These are phyloP conservation scores for Trichophyton rubrum DNA, from an alignment of 2,329 filamentous ascomycete genomes.

Conservation along the genomic window DNA sequence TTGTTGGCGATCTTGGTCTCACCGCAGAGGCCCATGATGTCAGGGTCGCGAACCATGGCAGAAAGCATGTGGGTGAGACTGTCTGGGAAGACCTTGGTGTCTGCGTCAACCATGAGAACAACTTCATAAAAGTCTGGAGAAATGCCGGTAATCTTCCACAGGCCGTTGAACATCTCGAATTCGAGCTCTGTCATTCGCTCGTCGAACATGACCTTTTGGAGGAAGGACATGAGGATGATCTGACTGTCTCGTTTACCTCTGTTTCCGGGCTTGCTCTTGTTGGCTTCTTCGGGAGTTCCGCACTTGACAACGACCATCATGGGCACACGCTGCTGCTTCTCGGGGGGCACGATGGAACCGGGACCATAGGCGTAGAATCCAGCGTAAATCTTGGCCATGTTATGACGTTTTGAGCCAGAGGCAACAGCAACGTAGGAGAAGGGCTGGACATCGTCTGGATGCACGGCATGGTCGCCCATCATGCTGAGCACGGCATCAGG, in stretches of 20 bases:
- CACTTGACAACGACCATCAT: conserved; percentile 97
- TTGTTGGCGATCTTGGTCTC: conserved; percentile 99
- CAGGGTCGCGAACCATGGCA: conserved; percentile 97
- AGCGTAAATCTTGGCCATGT: conserved; percentile 97
- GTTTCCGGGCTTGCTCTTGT: conserved; percentile 80
- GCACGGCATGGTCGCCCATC: conserved; percentile 82
- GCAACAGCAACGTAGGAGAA: conserved; percentile 96
- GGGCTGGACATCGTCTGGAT: conserved; percentile 67
- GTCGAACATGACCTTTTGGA: conserved; percentile 99
- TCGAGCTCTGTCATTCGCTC: conserved; percentile 99
- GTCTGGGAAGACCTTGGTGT: conserved; percentile 98
- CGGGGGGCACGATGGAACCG: conserved; percentile 61
- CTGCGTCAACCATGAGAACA: conserved; percentile 97
- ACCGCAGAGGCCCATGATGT: conserved; percentile 97
- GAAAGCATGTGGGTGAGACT: conserved; percentile 97
- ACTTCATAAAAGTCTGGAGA: conserved; percentile 97
- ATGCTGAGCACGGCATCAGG: conserved; percentile 83
- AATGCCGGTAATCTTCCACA: conserved; percentile 98
- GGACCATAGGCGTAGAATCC: conserved; percentile 96
- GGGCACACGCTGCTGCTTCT: conserved; percentile 91
- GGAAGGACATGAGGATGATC: conserved; percentile 97
- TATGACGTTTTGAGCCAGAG: conserved; percentile 91
- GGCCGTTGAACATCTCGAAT: conserved; percentile 98
- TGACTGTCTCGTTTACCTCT: conserved; percentile 98
- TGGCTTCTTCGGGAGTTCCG: conserved; percentile 76